phyloP scores from a whole-genome alignment of 352 stramenopile genomes.

The Elongisporangium prolatum region DNA sequence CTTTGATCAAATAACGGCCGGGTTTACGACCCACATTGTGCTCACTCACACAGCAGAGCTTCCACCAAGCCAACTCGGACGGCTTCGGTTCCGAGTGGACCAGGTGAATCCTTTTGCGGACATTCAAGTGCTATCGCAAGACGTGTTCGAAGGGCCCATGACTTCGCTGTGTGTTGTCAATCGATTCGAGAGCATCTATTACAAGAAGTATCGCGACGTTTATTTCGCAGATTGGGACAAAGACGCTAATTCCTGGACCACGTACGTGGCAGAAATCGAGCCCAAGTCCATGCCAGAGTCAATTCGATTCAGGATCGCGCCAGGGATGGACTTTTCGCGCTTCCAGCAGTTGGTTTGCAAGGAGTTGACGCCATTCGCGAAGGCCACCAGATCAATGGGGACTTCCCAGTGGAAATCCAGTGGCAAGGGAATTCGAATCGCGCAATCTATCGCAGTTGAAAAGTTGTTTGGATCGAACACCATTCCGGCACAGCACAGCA shows the following conservation, averaged over 20 bases:
- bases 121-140: conserved; percentile 52
- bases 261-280: conserved; percentile 30
- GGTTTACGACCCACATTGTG: conserved; percentile 62
- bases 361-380: conserved; percentile 48
- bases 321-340: conserved; percentile 43
- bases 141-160: conserved; percentile 60
- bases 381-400: conserved; percentile 35
- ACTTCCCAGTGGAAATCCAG: conserved; percentile 24
- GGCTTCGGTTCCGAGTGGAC: conserved; percentile 63
- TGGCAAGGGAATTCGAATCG: conserved; percentile 41
- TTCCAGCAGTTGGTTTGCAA: conserved; percentile 45
- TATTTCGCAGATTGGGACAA: conserved; percentile 44
- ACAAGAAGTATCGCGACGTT: conserved; percentile 39
- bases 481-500: not conserved
- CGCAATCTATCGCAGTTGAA: conserved; percentile 36
- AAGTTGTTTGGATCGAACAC: conserved; percentile 23
- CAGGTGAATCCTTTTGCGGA: conserved; percentile 68
- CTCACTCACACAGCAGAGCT: conserved; percentile 55
- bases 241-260: conserved; percentile 5
- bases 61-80: conserved; percentile 22
- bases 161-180: conserved; percentile 47
- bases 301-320: conserved; percentile 39
- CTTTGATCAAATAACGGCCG: conserved; percentile 60
- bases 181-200: conserved; percentile 55
- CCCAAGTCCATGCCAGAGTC: conserved; percentile 16